Base-by-base conservation (phyloP, 805 yeast genomes). In the Schwanniomyces yamadae region DNA sequence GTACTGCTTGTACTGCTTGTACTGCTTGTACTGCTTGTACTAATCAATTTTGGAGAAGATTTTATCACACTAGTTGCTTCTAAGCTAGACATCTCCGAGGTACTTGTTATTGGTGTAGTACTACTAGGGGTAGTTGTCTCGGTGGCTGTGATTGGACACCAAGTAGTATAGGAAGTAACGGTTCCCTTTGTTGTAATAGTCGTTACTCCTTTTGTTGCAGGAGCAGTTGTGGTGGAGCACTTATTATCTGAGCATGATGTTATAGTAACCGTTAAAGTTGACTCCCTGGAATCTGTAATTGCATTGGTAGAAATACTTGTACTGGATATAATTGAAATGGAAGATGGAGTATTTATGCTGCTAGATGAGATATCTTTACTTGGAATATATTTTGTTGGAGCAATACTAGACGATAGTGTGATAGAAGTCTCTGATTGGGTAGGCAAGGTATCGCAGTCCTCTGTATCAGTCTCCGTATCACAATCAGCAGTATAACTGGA, bases 191-290 rank as follows among this genome's bases (percentile, higher is more conserved):
- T 24, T 7, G 49, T 46, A 11, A 33, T 31, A 4, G 49, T 48
- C 6, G 53, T 54, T 12, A 45, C 48, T 42, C 61, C 61, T 14
- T 13, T 13, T 2, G 33, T 33, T n/a, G 38, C 34, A 22, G 37
- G 11, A 17, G 28, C 15, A 22, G 33, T 27, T 9, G 34, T 12
- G 7, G 20, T 37, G 18, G 45, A 23, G 41, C 64, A 57, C 37
- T 42, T 45, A 42, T 52, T 40, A 32, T 50, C 57, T n/a, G 46
- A 23, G 34, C 65, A 57, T 6, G 57, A 50, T 20, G 60, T 53
- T 31, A 50, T 37, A 24, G 62, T 55, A 24, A 57, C 40, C 14
- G 48, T 29, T n/a, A 54, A 51, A 25, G 59, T 45, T 7, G 31
- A 10, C n/a, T 28, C 20, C 4, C 33, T 37, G n/a, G 28, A 33